These are phyloP conservation scores for Neonectria faginata DNA, from an alignment of 2,329 filamentous ascomycete genomes.

Conservation along the genomic window DNA sequence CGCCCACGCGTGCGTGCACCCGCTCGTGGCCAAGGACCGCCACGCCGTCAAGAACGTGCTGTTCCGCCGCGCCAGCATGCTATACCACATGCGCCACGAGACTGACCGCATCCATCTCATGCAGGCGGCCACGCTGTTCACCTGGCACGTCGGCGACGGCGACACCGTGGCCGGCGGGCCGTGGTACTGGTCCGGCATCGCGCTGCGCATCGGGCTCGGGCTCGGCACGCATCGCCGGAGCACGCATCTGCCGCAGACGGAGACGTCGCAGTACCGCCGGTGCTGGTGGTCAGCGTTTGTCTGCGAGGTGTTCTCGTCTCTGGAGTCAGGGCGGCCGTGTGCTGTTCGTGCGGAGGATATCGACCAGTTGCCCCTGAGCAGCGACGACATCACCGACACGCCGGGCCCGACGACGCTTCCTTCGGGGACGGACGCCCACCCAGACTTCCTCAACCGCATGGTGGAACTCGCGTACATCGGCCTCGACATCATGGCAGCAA, in stretches of 20 bases:
- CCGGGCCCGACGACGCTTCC: slow-evolving; percentile 3
- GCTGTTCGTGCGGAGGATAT: slow-evolving; percentile 42
- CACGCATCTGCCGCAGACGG: slow-evolving; percentile 34
- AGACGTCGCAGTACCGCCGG: slow-evolving; percentile 41
- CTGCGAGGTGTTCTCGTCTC: slow-evolving; percentile 40
- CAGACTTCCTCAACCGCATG: slow-evolving; percentile 41
- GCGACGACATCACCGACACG: slow-evolving; percentile 41
- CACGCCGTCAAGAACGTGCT: slow-evolving; percentile 45
- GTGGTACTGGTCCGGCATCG: slow-evolving; percentile 44
- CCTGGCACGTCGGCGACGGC: slow-evolving; percentile 42
- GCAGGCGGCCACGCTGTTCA: slow-evolving; percentile 40
- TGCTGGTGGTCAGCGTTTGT: slow-evolving; percentile 45
- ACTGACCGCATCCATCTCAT: slow-evolving; percentile 42
- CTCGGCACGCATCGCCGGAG: slow-evolving; percentile 39
- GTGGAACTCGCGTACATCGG: slow-evolving; percentile 43
- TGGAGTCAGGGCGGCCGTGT: slow-evolving; percentile 41
- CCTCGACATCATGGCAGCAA: slow-evolving; percentile 37
- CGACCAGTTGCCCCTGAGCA: slow-evolving; percentile 37
- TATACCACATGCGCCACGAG: slow-evolving; percentile 44
- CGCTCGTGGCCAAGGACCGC: slow-evolving; percentile 39
- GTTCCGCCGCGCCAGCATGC: slow-evolving; percentile 41
- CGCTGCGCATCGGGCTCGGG: slow-evolving; percentile 38
- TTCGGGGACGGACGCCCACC: slow-evolving; percentile 12
- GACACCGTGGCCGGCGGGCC: slow-evolving; percentile 41
- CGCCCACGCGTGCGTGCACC: slow-evolving; percentile 41